Conservation (phyloP, 2,329 filamentous ascomycete genomes). For the Intubia oerlemansii region DNA sequence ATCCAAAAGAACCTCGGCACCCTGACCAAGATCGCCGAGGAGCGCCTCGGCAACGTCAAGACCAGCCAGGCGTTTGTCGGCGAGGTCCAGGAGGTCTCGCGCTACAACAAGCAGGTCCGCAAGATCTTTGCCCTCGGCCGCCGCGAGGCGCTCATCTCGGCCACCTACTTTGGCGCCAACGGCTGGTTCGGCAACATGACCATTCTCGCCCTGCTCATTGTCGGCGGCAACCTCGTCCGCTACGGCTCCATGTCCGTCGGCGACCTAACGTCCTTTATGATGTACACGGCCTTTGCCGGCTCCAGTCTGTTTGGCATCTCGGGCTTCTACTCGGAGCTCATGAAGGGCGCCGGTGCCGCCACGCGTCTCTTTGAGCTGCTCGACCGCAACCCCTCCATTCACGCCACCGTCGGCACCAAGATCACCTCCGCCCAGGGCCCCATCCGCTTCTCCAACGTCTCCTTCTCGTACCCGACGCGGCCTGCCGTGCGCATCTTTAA, state of each 20-base stretch:
- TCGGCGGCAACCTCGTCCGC: slow-evolving; percentile 78
- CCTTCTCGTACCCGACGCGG: slow-evolving; percentile 82
- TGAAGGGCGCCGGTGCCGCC: slow-evolving; percentile 98
- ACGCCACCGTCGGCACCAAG: slow-evolving; percentile 60
- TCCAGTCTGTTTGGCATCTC: slow-evolving; percentile 86
- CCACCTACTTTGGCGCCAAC: slow-evolving; percentile 71
- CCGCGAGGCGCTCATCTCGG: slow-evolving; percentile 69
- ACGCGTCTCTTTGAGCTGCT: slow-evolving; percentile 89
- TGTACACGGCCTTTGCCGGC: slow-evolving; percentile 80
- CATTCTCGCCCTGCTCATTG: slow-evolving; percentile 72
- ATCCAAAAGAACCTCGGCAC: slow-evolving; percentile 89
- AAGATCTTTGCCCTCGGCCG: slow-evolving; percentile 82
- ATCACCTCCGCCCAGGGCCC: slow-evolving; percentile 71
- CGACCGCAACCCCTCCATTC: slow-evolving; percentile 69
- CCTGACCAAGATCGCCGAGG: slow-evolving; percentile 91
- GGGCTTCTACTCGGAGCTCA: slow-evolving; percentile 91
- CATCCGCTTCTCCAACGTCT: slow-evolving; percentile 71
- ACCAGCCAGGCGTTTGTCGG: slow-evolving; percentile 93
- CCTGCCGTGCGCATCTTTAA: slow-evolving; percentile 86
- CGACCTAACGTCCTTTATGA: slow-evolving; percentile 88
- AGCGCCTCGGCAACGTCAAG: slow-evolving; percentile 88
- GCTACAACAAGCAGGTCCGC: slow-evolving; percentile 83
- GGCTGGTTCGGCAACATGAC: slow-evolving; percentile 94
- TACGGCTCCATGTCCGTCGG: slow-evolving; percentile 72
- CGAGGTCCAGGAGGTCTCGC: slow-evolving; percentile 69